phyloP scores from a whole-genome alignment of 78 protist genomes.

The Diacronema lutheri region DNA sequence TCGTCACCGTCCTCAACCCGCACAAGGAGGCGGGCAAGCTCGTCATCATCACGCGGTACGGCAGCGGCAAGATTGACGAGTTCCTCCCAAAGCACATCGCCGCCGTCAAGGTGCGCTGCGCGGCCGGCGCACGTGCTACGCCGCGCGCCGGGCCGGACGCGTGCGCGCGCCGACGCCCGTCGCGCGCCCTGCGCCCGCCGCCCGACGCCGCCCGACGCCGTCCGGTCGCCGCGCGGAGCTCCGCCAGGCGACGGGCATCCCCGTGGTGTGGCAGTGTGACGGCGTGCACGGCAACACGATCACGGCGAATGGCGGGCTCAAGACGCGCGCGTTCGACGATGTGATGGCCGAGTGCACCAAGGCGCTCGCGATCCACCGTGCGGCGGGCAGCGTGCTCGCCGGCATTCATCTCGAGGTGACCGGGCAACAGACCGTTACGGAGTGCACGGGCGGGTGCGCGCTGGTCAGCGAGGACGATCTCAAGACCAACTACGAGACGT shows the following conservation, averaged over 20 bases:
- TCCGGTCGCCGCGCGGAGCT: too few relatives aligned
- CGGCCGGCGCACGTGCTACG: too few relatives aligned
- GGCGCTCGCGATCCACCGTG: background rate
- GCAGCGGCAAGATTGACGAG: constrained; percentile 12
- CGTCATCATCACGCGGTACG: constrained; percentile 58
- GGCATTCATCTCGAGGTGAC: constrained; percentile 38
- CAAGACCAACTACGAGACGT: constrained; percentile 33
- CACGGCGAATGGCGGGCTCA: background rate
- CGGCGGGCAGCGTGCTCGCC: background rate
- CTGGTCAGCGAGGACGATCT: constrained; percentile 23
- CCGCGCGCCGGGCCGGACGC: too few relatives aligned
- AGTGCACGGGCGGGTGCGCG: constrained; percentile 47
- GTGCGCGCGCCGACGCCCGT: too few relatives aligned
- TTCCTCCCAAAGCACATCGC: background rate
- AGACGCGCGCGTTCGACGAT: constrained; percentile 27
- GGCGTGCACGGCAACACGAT: constrained; percentile 37
- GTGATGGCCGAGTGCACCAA: constrained; percentile 4
- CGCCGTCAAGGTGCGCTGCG: constrained; percentile 11
- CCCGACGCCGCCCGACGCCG: too few relatives aligned
- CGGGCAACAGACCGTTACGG: constrained; percentile 55
- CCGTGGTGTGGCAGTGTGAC: constrained; percentile 19
- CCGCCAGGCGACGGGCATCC: constrained; percentile 11
- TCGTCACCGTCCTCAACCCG: constrained; percentile 43
- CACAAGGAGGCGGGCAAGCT: constrained; percentile 41
- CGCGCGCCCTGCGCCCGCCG: too few relatives aligned